Evolutionary conservation across 345 rosid species (phyloP).

Genomic region (Aurinia saxatilis): DNA sequence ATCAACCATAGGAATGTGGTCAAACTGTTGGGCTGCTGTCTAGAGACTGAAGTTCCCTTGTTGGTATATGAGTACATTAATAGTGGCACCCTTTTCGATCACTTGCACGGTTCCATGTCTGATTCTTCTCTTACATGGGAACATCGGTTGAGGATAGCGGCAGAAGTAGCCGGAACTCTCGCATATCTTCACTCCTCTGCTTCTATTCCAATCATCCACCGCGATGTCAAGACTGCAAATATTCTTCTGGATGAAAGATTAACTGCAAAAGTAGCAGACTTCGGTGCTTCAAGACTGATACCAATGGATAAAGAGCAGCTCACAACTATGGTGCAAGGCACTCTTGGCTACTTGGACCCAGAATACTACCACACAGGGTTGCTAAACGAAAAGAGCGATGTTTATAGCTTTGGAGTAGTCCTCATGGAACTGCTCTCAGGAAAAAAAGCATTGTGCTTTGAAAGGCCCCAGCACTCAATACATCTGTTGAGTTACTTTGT

Average conservation of each 20-base stretch:
- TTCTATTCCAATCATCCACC: constrained; percentile 33
- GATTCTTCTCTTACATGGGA: constrained; percentile 27
- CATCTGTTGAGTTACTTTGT: constrained; percentile 28
- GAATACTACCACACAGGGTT: constrained; percentile 27
- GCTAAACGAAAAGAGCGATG: constrained; percentile 39
- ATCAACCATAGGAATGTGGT: constrained; percentile 43
- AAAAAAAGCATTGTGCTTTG: constrained; percentile 25
- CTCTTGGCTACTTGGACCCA: constrained; percentile 39
- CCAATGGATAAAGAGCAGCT: constrained; percentile 30
- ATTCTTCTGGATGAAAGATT: constrained; percentile 35
- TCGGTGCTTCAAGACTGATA: constrained; percentile 42
- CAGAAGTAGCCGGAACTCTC: constrained; percentile 32
- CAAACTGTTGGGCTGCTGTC: constrained; percentile 25
- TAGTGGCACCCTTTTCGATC: constrained; percentile 25
- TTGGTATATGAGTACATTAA: constrained; percentile 26
- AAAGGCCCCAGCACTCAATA: constrained; percentile 11
- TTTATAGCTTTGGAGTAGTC: constrained; percentile 44
- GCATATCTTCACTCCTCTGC: constrained; percentile 42
- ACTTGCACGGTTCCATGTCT: constrained; percentile 15
- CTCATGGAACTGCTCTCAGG: constrained; percentile 33
- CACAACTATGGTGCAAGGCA: constrained; percentile 44
- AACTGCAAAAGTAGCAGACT: constrained; percentile 44
- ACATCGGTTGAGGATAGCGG: constrained; percentile 29
- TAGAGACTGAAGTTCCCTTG: constrained; percentile 29
- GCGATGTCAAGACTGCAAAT: constrained; percentile 43